A percentile compares a stretch with the other conserved stretches of the same genome.
phyloP scores from a whole-genome alignment of 2,329 filamentous ascomycete genomes.

The Gaeumannomyces sp. region DNA sequence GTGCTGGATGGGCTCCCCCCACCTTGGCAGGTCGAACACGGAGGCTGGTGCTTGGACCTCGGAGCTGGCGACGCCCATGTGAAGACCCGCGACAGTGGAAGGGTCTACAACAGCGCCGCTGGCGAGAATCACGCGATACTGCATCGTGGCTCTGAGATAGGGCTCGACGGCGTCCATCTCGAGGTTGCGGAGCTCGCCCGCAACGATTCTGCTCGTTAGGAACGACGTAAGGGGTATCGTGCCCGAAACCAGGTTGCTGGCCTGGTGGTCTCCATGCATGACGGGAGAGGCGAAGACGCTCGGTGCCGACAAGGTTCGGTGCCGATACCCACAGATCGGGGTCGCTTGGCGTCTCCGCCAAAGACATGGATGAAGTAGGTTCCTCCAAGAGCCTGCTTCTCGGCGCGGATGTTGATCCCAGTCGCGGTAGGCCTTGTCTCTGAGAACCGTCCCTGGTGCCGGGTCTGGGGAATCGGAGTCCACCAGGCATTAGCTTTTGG shows the following conservation, averaged over 20 bases:
- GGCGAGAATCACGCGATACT: conserved; percentile 25
- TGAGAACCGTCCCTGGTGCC: conserved; percentile 23
- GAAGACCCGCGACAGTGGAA: conserved; percentile 25
- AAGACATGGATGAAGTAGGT: conserved; percentile 66
- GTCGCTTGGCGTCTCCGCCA: conserved; percentile 45
- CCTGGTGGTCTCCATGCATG: conserved; percentile 13
- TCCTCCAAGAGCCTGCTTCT: conserved; percentile 52
- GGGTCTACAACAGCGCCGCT: conserved; percentile 23
- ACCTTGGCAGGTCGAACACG: conserved; percentile 30
- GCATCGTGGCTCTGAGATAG: conserved; percentile 34
- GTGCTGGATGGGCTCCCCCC: conserved; percentile 22
- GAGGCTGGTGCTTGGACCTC: conserved; percentile 27
- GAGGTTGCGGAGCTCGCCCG: conserved; percentile 31
- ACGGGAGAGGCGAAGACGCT: conserved; percentile 42
- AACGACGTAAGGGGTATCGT: conserved; percentile 46
- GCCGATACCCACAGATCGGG: conserved; percentile 43
- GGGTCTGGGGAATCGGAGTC: not conserved
- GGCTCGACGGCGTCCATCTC: conserved; percentile 30
- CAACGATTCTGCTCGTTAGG: conserved; percentile 36
- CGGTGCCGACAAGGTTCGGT: conserved; percentile 52
- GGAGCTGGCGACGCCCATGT: conserved; percentile 31
- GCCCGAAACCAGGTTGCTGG: conserved; percentile 35
- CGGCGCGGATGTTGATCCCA: conserved; percentile 63
- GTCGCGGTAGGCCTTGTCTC: conserved; percentile 43
- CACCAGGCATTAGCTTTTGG: conserved; percentile 1